phyloP scores from a whole-genome alignment of 139 green algal species.

The Chlamydomonas incerta region DNA sequence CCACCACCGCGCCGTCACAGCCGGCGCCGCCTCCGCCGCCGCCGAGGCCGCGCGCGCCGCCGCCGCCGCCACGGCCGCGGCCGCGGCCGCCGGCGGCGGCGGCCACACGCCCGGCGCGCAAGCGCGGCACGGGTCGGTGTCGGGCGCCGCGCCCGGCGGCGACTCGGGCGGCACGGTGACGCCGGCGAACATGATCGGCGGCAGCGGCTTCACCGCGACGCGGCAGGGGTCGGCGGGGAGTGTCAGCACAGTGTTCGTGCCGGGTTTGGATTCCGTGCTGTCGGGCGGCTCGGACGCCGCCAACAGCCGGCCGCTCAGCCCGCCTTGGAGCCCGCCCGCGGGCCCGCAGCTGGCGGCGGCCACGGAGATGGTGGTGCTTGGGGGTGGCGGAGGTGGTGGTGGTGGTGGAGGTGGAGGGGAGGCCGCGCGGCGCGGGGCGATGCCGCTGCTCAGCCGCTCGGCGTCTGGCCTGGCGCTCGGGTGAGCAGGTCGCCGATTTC shows the following conservation, averaged over 20 bases:
- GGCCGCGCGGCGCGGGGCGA: too few relatives aligned
- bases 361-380: too few relatives aligned
- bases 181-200: neutral
- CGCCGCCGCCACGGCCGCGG: neutral
- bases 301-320: neutral
- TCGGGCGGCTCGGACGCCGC: neutral
- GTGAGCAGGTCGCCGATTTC: too few relatives aligned
- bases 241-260: too few relatives aligned
- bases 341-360: neutral
- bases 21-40: neutral
- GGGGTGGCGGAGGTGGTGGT: too few relatives aligned
- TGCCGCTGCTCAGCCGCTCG: too few relatives aligned
- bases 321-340: neutral
- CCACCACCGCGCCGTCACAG: neutral
- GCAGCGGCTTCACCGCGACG: neutral
- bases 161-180: neutral
- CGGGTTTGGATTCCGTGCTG: too few relatives aligned
- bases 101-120: too few relatives aligned
- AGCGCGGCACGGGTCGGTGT: too few relatives aligned
- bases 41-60: neutral
- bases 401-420: too few relatives aligned
- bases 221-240: conserved; percentile 6
- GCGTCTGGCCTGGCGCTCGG: too few relatives aligned
- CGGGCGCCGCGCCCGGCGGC: too few relatives aligned
- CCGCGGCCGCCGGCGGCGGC: neutral